A percentile compares a stretch with the other conserved stretches of the same genome.
These are phyloP conservation scores for Backusella psychrophila DNA, from an alignment of 192 early-diverging fungal species.

Conservation along the genomic window DNA sequence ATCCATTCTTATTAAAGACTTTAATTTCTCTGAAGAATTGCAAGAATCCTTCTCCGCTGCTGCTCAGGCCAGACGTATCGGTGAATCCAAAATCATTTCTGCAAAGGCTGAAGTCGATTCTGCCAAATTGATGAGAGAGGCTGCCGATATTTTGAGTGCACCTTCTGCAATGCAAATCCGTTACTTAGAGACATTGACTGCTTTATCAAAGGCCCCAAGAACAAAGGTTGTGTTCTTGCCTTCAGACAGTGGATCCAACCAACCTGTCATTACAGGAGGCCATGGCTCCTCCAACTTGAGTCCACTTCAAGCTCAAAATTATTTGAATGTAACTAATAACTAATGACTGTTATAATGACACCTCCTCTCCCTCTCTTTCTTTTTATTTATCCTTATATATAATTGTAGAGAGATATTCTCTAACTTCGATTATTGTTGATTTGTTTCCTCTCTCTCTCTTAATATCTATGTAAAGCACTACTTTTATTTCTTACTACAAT, in stretches of 20 bases:
- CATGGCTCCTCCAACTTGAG: not conserved
- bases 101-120: constrained; percentile 50
- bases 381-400: not conserved
- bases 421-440: not conserved
- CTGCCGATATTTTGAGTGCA: constrained; percentile 86
- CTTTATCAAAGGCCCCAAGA: constrained; percentile 71
- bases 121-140: constrained; percentile 90
- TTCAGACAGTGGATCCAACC: not conserved
- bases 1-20: constrained; percentile 57
- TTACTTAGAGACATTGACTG: constrained; percentile 81
- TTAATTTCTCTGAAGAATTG: constrained; percentile 66
- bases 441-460: not conserved
- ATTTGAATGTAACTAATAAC: not conserved
- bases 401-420: not conserved
- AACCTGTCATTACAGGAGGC: not conserved
- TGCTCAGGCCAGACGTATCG: constrained; percentile 87
- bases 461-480: not conserved
- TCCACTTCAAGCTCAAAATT: constrained; percentile 4
- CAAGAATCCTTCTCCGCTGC: constrained; percentile 84
- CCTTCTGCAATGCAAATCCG: constrained; percentile 74
- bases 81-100: constrained; percentile 79
- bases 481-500: not conserved
- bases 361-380: not conserved
- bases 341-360: not conserved
- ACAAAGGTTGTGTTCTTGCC: constrained; percentile 78